These are phyloP conservation scores for Postia placenta DNA, from an alignment of 768 basidiomycete genomes.

Conservation along the genomic window DNA sequence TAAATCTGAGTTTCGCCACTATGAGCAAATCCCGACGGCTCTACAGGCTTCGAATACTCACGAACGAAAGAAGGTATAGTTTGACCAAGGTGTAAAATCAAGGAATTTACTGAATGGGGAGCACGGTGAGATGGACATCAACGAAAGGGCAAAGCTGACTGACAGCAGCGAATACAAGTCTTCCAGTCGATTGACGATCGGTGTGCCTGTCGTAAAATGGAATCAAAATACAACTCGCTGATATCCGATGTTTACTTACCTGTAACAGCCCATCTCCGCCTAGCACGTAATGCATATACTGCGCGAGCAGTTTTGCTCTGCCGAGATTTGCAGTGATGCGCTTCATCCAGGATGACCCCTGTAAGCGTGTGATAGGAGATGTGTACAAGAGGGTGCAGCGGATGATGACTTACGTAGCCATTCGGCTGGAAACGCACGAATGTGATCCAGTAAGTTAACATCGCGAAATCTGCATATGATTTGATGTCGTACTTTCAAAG, in stretches of 20 bases:
- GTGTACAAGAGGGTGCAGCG: background rate
- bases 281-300: conserved; percentile 75
- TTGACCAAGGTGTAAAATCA: conserved; percentile 75
- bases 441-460: no score
- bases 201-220: conserved; percentile 51
- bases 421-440: conserved; percentile 40
- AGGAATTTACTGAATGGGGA: conserved; percentile 57
- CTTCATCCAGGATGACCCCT: conserved; percentile 81
- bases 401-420: conserved; percentile 49
- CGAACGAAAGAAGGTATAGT: conserved; percentile 86
- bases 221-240: background rate
- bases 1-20: conserved; percentile 49
- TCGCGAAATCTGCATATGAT: background rate
- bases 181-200: conserved; percentile 90
- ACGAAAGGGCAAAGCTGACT: conserved; percentile 11
- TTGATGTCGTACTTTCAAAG: conserved; percentile 54
- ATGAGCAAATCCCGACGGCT: background rate
- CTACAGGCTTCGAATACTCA: conserved; percentile 27
- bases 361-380: background rate
- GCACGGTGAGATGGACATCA: conserved; percentile 27
- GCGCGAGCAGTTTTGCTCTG: conserved; percentile 84
- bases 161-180: conserved; percentile 84
- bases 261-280: conserved; percentile 87
- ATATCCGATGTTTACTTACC: conserved; percentile 31
- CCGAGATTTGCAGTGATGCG: conserved; percentile 91